These are phyloP conservation scores for Alternaria gansuensis DNA, from an alignment of 2,329 filamentous ascomycete genomes.

Conservation along the genomic window DNA sequence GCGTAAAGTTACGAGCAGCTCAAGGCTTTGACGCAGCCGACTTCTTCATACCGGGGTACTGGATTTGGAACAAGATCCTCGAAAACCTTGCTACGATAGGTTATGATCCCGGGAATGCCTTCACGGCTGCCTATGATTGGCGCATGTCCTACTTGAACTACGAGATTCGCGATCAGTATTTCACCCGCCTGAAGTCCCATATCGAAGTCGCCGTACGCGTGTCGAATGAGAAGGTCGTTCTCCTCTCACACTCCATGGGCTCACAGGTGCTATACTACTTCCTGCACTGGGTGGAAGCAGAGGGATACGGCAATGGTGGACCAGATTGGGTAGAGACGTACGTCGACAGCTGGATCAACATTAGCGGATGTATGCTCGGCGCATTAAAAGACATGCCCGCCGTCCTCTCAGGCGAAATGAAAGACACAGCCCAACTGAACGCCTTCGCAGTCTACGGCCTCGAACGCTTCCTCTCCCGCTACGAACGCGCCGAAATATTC, in stretches of 20 bases:
- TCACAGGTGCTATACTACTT: constrained; percentile 92
- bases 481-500: constrained; percentile 92
- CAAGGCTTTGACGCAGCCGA: constrained; percentile 98
- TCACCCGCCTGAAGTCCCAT: constrained; percentile 86
- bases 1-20: constrained; percentile 88
- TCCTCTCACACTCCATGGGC: constrained; percentile 97
- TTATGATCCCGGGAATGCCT: constrained; percentile 85
- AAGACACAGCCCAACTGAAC: constrained; percentile 95
- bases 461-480: constrained; percentile 90
- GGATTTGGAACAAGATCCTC: constrained; percentile 99
- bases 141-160: constrained; percentile 88
- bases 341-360: constrained; percentile 96
- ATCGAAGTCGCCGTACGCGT: constrained; percentile 84
- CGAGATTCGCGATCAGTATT: constrained; percentile 91
- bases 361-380: constrained; percentile 96
- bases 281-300: constrained; percentile 81
- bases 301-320: constrained; percentile 80
- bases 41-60: constrained; percentile 90
- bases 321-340: constrained; percentile 88
- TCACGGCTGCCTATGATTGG: constrained; percentile 85
- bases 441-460: constrained; percentile 95
- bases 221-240: constrained; percentile 78
- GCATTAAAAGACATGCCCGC: constrained; percentile 91
- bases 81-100: constrained; percentile 96
- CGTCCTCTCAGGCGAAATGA: constrained; percentile 95